Percentiles rank a stretch among this genome's conserved stretches.
These are phyloP conservation scores for Filobasidium uniguttulatum DNA, from an alignment of 1,284 basidiomycete species.

Conservation along the genomic window DNA sequence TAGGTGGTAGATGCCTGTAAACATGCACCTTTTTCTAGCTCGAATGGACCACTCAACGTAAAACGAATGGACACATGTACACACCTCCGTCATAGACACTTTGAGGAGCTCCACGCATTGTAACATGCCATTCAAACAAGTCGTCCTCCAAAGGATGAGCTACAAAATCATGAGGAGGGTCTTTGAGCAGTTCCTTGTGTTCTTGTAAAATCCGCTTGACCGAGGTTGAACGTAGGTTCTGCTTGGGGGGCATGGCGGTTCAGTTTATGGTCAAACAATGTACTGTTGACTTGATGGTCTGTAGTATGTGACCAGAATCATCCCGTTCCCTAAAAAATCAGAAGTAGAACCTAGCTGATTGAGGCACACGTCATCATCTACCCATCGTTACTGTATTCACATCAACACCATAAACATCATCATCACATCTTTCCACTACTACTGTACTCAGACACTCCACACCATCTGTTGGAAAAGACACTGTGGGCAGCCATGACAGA, in stretches of 20 bases:
- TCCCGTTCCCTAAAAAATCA: no score
- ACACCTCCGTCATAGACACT: slow-evolving; percentile 82
- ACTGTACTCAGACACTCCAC: no score
- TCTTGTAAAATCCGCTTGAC: slow-evolving; percentile 96
- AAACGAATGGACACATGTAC: slow-evolving; percentile 1
- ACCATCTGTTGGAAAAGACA: no score
- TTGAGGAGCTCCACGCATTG: slow-evolving; percentile 68
- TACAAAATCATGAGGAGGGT: slow-evolving; percentile 65
- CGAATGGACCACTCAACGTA: neutral
- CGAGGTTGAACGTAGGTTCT: slow-evolving; percentile 43
- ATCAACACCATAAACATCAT: no score
- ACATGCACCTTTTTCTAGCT: neutral
- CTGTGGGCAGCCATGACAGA: no score
- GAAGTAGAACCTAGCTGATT: no score
- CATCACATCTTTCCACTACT: no score
- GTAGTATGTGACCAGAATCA: no score
- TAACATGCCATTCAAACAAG: slow-evolving; percentile 83
- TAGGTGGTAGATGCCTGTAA: slow-evolving; percentile 58
- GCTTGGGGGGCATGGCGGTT: neutral
- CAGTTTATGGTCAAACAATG: no score
- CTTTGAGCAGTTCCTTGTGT: slow-evolving; percentile 62
- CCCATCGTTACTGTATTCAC: no score
- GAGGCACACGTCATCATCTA: no score
- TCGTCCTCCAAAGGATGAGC: slow-evolving; percentile 70
- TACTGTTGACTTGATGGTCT: no score